These are phyloP conservation scores for Aureobasidium namibiae DNA, from an alignment of 2,329 filamentous ascomycete species.

Conservation along the genomic window DNA sequence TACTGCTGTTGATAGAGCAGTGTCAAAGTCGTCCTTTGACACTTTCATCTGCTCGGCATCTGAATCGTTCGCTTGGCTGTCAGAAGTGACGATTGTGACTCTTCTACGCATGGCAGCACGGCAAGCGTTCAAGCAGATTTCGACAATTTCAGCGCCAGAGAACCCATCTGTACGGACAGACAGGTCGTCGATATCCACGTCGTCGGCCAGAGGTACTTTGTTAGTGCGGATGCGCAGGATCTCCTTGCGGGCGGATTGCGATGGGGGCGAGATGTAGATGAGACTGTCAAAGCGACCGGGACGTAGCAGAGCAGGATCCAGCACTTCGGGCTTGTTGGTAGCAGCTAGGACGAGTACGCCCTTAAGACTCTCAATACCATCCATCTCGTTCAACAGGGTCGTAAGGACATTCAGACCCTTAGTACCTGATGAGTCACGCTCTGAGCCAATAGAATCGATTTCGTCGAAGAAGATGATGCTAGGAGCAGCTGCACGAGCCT, in stretches of 20 bases:
- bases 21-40: slow-evolving; percentile 34
- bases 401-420: slow-evolving; percentile 73
- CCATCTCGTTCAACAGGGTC: slow-evolving; percentile 88
- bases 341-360: slow-evolving; percentile 83
- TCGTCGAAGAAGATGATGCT: slow-evolving; percentile 97
- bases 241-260: slow-evolving; percentile 61
- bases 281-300: slow-evolving; percentile 78
- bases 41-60: slow-evolving; percentile 22
- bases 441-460: slow-evolving; percentile 71
- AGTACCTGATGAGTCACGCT: slow-evolving; percentile 43
- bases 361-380: slow-evolving; percentile 77
- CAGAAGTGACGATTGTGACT: not conserved
- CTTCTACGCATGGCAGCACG: slow-evolving; percentile 19
- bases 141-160: slow-evolving; percentile 76
- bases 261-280: slow-evolving; percentile 78
- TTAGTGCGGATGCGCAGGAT: slow-evolving; percentile 64
- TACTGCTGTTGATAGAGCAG: slow-evolving; percentile 35
- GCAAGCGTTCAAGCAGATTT: slow-evolving; percentile 33
- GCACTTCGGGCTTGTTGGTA: slow-evolving; percentile 78
- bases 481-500: slow-evolving; percentile 75
- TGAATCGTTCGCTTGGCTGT: slow-evolving; percentile 4
- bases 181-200: slow-evolving; percentile 58
- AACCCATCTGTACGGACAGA: slow-evolving; percentile 63
- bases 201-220: slow-evolving; percentile 50
- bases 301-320: slow-evolving; percentile 79